A percentile compares a stretch with the other conserved stretches of the same genome.
phyloP scores from a whole-genome alignment of 352 stramenopile genomes.

The Globisporangium echinulatum region DNA sequence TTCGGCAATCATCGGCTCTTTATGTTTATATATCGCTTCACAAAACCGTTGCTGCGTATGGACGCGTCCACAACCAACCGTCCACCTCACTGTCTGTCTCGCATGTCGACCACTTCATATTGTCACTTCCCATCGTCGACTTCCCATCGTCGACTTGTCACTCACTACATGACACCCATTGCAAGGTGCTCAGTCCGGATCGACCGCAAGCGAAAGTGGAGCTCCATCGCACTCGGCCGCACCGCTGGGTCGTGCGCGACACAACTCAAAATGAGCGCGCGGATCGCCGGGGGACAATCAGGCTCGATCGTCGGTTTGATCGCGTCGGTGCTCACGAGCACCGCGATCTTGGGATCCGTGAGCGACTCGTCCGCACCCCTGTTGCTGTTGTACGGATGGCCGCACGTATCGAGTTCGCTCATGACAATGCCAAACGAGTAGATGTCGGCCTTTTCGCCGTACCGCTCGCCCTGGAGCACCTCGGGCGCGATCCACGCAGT shows the following conservation, averaged over 20 bases:
- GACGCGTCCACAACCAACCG: too few relatives aligned
- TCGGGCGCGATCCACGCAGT: constrained; percentile 35
- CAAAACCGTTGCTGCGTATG: too few relatives aligned
- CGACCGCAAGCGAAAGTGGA: constrained; percentile 47
- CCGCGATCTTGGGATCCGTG: constrained; percentile 63
- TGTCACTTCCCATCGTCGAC: too few relatives aligned
- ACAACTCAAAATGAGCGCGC: constrained; percentile 38
- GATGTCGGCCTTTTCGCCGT: constrained; percentile 23
- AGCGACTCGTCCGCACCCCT: constrained; percentile 56
- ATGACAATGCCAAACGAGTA: constrained; percentile 32
- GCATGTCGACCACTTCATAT: too few relatives aligned
- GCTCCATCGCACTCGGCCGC: constrained; percentile 48
- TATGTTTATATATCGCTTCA: too few relatives aligned
- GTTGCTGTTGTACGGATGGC: constrained; percentile 84
- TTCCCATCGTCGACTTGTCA: too few relatives aligned
- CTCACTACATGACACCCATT: too few relatives aligned
- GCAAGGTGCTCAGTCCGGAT: constrained; percentile 3
- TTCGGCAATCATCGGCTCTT: too few relatives aligned
- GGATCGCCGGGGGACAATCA: constrained; percentile 42
- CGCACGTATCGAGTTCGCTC: constrained; percentile 32
- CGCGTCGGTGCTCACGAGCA: constrained; percentile 38
- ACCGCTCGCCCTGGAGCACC: constrained; percentile 23
- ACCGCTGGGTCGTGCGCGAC: constrained; percentile 34
- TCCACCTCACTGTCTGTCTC: too few relatives aligned
- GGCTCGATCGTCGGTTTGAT: constrained; percentile 37